Percentiles rank a stretch among this genome's conserved stretches.
phyloP scores from a whole-genome alignment of 371 early-diverging fungal genomes.

The Funneliformis caledonium region DNA sequence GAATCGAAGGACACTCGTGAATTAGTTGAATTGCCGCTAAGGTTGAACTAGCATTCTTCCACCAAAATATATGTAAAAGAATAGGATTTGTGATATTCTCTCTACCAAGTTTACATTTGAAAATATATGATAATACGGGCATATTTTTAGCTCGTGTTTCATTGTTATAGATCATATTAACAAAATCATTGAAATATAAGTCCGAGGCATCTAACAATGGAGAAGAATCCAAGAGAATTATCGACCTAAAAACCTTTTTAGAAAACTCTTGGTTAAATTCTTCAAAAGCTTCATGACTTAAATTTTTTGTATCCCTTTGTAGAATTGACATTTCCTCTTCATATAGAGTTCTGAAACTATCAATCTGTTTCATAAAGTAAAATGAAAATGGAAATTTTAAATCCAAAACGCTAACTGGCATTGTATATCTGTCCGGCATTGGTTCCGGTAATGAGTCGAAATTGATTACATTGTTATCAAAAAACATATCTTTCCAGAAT shows the following conservation, averaged over 20 bases:
- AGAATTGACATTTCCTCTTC: conserved; percentile 13
- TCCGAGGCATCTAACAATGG: background rate
- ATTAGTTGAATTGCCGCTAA: conserved; percentile 11
- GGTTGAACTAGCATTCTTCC: conserved; percentile 11
- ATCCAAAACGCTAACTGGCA: conserved; percentile 8
- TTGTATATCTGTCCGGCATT: conserved; percentile 22
- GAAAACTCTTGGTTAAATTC: conserved; percentile 5
- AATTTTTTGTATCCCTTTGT: conserved; percentile 24
- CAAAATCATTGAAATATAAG: conserved; percentile 36
- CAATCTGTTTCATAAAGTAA: conserved; percentile 37
- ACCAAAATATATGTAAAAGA: conserved; percentile 34
- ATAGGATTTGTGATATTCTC: conserved; percentile 32
- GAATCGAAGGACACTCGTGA: background rate
- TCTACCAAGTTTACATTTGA: background rate
- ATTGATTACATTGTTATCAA: conserved; percentile 19
- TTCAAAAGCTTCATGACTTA: background rate
- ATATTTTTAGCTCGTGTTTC: background rate
- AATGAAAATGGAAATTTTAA: conserved; percentile 40
- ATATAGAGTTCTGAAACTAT: conserved; percentile 36
- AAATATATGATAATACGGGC: background rate
- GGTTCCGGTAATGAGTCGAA: conserved; percentile 18
- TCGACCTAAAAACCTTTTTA: background rate
- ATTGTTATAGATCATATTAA: conserved; percentile 2
- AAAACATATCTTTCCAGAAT: conserved; percentile 34
- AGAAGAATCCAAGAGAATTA: background rate